Evolutionary conservation across 352 stramenopile genomes (phyloP).

Genomic region (Phytophthora uliginosa): DNA sequence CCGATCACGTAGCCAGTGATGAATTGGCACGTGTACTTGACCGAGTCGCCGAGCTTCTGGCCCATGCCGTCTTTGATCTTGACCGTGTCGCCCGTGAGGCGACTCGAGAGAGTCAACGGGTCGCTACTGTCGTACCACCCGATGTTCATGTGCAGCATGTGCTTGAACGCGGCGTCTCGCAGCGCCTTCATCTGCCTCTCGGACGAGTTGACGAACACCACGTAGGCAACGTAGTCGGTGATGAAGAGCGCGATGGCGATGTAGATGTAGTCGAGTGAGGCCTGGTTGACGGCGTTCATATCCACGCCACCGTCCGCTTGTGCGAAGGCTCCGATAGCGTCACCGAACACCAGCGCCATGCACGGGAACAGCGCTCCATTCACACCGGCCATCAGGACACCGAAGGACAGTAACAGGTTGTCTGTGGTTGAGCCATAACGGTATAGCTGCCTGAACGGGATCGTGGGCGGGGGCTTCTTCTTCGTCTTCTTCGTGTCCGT

Average conservation of each 20-base stretch:
- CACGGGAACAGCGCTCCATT: slow-evolving; percentile 61
- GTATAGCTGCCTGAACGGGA: slow-evolving; percentile 36
- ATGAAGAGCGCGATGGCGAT: slow-evolving; percentile 48
- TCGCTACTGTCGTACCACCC: slow-evolving; percentile 53
- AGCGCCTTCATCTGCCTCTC: slow-evolving; percentile 55
- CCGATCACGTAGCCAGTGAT: slow-evolving; percentile 49
- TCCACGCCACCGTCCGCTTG: slow-evolving; percentile 42
- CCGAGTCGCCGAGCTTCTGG: slow-evolving; percentile 48
- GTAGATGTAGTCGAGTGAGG: slow-evolving; percentile 41
- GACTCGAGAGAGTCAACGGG: slow-evolving; percentile 40
- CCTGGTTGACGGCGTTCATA: slow-evolving; percentile 24
- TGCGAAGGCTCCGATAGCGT: slow-evolving; percentile 50
- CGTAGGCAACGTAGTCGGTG: slow-evolving; percentile 25
- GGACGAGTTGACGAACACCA: slow-evolving; percentile 19
- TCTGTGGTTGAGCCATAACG: slow-evolving; percentile 44
- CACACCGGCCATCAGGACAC: slow-evolving; percentile 35
- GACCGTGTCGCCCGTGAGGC: slow-evolving; percentile 50
- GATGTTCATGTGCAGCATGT: slow-evolving; percentile 59
- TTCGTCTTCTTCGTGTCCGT: background rate
- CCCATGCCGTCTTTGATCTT: slow-evolving; percentile 65
- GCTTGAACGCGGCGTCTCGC: slow-evolving; percentile 33
- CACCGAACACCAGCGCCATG: slow-evolving; percentile 64
- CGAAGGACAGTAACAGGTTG: slow-evolving; percentile 42
- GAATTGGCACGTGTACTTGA: slow-evolving; percentile 49
- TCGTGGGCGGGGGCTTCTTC: slow-evolving; percentile 13